Percentiles rank a stretch among this genome's conserved stretches.
Evolutionary conservation across 345 rosid species (phyloP).

Genomic region (Euphorbia lathyris): DNA sequence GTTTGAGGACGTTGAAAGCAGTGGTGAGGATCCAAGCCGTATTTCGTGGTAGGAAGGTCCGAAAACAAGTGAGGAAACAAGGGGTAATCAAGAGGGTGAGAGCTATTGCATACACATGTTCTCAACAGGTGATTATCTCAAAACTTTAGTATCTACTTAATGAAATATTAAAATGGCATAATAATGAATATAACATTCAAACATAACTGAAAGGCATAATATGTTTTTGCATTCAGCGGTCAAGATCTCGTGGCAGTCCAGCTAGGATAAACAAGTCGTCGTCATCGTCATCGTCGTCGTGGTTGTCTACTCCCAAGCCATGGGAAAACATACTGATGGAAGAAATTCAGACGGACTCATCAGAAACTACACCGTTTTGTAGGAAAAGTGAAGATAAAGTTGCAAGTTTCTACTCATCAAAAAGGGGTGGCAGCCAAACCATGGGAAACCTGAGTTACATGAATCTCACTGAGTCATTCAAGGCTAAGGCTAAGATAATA

Average conservation of each 20-base stretch:
- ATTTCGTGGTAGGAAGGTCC: constrained; percentile 74
- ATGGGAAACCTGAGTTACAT: too few relatives aligned
- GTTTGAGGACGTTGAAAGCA: constrained; percentile 77
- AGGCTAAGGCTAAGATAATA: constrained; percentile 77
- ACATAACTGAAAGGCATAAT: not conserved
- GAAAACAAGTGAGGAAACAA: constrained; percentile 90
- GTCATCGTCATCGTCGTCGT: constrained; percentile 17
- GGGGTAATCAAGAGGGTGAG: constrained; percentile 89
- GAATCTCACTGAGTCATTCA: constrained; percentile 67
- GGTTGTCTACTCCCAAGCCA: constrained; percentile 47
- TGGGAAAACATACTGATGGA: constrained; percentile 63
- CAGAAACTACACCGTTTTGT: constrained; percentile 33
- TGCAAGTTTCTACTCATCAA: constrained; percentile 22
- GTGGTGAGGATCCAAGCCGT: constrained; percentile 90
- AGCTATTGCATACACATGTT: constrained; percentile 66
- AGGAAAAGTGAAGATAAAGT: constrained; percentile 51
- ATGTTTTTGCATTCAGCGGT: constrained; percentile 34
- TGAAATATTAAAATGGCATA: not conserved
- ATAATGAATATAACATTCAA: too few relatives aligned
- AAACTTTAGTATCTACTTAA: not conserved
- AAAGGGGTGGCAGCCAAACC: too few relatives aligned
- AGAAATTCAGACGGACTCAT: constrained; percentile 29
- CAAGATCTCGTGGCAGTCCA: constrained; percentile 60
- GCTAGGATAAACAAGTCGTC: constrained; percentile 37
- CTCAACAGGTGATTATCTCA: constrained; percentile 56